Evolutionary conservation across 2,329 filamentous ascomycete species (phyloP), one percentile per base, ranked within the genome.

Genomic region (Ophiostoma sp.): DNA sequence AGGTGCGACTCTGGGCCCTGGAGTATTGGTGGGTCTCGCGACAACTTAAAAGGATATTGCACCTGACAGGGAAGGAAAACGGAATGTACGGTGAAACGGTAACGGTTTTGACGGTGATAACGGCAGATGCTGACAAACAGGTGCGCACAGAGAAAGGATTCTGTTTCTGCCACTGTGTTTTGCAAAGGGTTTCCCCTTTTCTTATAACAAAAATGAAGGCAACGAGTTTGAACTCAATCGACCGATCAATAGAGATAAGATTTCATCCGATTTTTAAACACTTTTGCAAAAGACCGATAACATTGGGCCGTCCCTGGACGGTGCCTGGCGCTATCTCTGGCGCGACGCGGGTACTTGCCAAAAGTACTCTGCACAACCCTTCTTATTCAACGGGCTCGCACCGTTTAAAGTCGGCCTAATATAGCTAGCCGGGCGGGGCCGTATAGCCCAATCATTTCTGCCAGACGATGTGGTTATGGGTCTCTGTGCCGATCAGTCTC

Each of bases 301-400:
- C 27, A 64, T 64, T 35, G 27, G 57, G 4, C 17, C 60, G 60
- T n/a, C 60, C 62, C 62, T 36, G 62, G 17, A 39, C 35, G 62
- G 62, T 65, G 62, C 62, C 62, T 65, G 62, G 35, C 62, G 62
- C 62, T 65, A 65, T 35, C n/a, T 64, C 31, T 64, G 57, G 57
- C 57, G 57, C 57, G 62, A 65, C 33, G 62, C 62, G 41, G 62
- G 62, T 65, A 65, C 62, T 65, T 39, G 20, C 35, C 35, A 39
- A 23, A 57, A 39, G 62, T 65, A 65, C 62, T 33, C 17, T n/a
- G 15, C 57, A 31, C 27, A 10, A 15, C 13, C 10, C 10, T 60
- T 20, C 10, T 23, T 65, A 39, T 15, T 65, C 17, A n/a, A 65
- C 62, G 62, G 62, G 27, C 31, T 27, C 23, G 23, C 54, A 64